Evolutionary conservation across 345 rosid species (phyloP).

Genomic region (Citrus australasica): DNA sequence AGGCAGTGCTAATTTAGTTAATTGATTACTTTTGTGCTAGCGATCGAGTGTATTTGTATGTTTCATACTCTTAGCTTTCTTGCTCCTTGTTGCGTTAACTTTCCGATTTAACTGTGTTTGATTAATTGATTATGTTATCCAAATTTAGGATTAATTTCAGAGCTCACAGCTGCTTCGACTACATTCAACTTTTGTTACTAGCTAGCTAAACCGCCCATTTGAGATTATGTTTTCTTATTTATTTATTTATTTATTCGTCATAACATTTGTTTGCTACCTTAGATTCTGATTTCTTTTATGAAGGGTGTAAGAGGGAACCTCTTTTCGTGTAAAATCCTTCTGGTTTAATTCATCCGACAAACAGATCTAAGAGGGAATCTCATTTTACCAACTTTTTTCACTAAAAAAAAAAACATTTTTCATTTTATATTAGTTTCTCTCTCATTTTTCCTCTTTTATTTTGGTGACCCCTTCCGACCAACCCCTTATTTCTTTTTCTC

Average conservation of each 20-base stretch:
- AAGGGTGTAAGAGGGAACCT: not conserved
- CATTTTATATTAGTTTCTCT: no score
- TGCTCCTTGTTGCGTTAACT: not conserved
- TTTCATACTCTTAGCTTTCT: not conserved
- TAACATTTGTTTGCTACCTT: not conserved
- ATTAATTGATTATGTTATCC: not conserved
- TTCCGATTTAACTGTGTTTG: not conserved
- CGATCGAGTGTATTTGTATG: not conserved
- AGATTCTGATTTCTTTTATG: not conserved
- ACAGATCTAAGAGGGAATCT: no score
- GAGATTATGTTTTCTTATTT: not conserved
- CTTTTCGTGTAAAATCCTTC: not conserved
- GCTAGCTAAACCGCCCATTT: not conserved
- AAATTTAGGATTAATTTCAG: not conserved
- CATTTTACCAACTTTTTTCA: no score
- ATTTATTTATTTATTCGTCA: not conserved
- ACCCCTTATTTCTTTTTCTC: no score
- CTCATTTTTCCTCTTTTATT: no score
- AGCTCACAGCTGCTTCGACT: not conserved
- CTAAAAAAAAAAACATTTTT: no score
- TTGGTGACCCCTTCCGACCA: no score
- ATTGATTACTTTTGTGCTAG: not conserved
- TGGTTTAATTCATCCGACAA: not conserved
- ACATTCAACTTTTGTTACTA: not conserved
- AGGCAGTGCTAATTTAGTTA: not conserved